Conservation (phyloP, 2,329 filamentous ascomycete genomes). For the Botryotinia globosa region DNA sequence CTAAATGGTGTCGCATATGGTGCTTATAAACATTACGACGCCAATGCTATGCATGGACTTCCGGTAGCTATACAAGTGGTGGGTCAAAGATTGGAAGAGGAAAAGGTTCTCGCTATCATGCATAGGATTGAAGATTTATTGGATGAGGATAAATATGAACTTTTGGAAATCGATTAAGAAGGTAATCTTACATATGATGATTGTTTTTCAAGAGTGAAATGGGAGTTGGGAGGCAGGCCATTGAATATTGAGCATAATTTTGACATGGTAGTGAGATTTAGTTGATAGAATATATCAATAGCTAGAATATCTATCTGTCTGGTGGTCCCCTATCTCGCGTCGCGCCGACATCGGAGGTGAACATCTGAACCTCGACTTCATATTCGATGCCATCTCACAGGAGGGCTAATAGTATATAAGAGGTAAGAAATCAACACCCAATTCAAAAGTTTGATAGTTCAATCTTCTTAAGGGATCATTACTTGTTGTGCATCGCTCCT, state of each 20-base stretch:
- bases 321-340: conserved; percentile 5
- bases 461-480: background rate
- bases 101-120: conserved; percentile 40
- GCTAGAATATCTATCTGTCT: too few relatives aligned
- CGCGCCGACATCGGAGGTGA: background rate
- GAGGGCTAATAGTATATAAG: background rate
- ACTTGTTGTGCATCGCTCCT: background rate
- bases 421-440: background rate
- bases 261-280: background rate
- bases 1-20: conserved; percentile 78
- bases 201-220: background rate
- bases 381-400: background rate
- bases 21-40: conserved; percentile 84
- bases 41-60: conserved; percentile 77
- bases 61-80: conserved; percentile 67
- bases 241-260: background rate
- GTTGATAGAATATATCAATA: background rate
- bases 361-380: background rate
- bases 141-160: conserved; percentile 52
- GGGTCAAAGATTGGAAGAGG: conserved; percentile 37
- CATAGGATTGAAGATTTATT: conserved; percentile 67
- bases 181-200: background rate
- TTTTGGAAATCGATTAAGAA: conserved; percentile 44
- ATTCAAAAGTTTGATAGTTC: background rate
- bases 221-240: background rate